Evolutionary conservation across 192 early-diverging fungal species (phyloP).

Genomic region (Rhizophagus sp.): DNA sequence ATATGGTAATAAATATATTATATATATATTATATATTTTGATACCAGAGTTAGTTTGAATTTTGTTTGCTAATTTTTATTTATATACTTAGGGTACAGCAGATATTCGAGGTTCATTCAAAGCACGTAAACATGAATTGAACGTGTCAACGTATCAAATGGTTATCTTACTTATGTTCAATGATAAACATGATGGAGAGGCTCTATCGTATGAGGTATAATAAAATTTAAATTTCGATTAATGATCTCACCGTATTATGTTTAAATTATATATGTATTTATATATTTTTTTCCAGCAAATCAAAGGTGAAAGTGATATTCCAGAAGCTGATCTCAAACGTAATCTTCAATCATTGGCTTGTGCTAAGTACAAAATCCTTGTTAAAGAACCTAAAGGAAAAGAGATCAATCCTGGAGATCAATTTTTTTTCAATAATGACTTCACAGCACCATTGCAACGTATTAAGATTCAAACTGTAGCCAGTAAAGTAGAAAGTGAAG

Average conservation of each 20-base stretch:
- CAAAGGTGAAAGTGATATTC: constrained; percentile 69
- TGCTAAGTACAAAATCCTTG: constrained; percentile 86
- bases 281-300: constrained; percentile 47
- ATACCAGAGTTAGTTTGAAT: neutral
- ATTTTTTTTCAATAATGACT: constrained; percentile 66
- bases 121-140: constrained; percentile 63
- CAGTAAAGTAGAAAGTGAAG: constrained; percentile 66
- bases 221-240: neutral
- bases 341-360: constrained; percentile 90
- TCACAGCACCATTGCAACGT: constrained; percentile 76
- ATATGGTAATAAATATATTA: constrained; percentile 51
- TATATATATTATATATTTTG: neutral
- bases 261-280: neutral
- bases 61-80: neutral
- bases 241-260: neutral
- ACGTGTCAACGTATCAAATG: constrained; percentile 75
- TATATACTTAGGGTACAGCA: constrained; percentile 63
- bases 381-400: constrained; percentile 76
- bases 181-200: constrained; percentile 45
- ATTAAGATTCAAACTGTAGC: constrained; percentile 85
- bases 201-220: constrained; percentile 36
- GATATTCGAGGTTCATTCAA: constrained; percentile 86
- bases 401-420: constrained; percentile 61
- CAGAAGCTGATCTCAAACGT: constrained; percentile 73
- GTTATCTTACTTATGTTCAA: constrained; percentile 79